Conservation (phyloP, 2,329 filamentous ascomycete genomes). For the Metarhizium rileyi region DNA sequence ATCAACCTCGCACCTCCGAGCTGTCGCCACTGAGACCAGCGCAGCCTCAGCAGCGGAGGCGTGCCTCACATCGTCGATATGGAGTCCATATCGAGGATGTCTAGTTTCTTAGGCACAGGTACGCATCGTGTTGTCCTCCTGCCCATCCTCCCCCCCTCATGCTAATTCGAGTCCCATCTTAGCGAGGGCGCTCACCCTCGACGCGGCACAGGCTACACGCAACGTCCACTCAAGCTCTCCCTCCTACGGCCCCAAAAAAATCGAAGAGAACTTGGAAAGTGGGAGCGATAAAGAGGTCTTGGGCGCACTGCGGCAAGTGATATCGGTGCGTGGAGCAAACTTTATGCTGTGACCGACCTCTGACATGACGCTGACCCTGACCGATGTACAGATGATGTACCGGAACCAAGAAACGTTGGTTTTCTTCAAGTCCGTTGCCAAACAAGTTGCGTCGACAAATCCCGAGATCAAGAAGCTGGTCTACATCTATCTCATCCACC, state of each 20-base stretch:
- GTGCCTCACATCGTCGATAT: constrained; percentile 37
- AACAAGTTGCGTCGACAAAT: constrained; percentile 91
- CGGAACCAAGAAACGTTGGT: constrained; percentile 76
- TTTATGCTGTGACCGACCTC: not conserved
- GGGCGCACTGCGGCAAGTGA: constrained; percentile 80
- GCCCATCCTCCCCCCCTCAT: not conserved
- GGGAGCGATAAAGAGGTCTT: constrained; percentile 86
- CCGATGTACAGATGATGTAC: constrained; percentile 76
- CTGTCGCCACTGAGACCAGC: not conserved
- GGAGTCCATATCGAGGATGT: constrained; percentile 95
- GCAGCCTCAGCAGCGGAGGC: not conserved
- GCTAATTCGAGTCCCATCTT: constrained; percentile 15
- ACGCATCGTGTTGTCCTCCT: constrained; percentile 25
- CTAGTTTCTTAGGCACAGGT: constrained; percentile 91
- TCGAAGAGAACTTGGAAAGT: constrained; percentile 92
- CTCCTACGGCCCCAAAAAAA: constrained; percentile 66
- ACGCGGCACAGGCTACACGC: constrained; percentile 85
- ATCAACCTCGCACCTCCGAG: not conserved
- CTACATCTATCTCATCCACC: constrained; percentile 94
- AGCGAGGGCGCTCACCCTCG: constrained; percentile 95
- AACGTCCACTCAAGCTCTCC: constrained; percentile 51
- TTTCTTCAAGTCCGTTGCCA: constrained; percentile 96
- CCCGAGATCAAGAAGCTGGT: constrained; percentile 96
- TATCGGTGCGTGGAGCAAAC: constrained; percentile 55
- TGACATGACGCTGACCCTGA: constrained; percentile 2